A percentile compares a stretch with the other conserved stretches of the same genome.
phyloP scores from a whole-genome alignment of 345 rosid species.

The Arabidopsis arenosa region DNA sequence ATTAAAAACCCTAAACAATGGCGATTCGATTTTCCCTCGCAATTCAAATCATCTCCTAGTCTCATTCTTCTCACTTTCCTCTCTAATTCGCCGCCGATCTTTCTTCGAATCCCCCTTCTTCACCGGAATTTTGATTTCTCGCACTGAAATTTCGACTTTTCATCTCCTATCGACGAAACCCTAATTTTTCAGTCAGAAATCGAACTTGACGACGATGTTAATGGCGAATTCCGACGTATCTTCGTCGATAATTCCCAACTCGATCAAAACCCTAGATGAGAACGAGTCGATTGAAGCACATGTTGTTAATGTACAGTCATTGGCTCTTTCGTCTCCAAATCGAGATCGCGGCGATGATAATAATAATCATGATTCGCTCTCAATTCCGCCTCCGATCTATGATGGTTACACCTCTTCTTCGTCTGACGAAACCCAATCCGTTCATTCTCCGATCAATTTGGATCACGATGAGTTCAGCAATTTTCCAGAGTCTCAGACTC shows the following conservation, averaged over 20 bases:
- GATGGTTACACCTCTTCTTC: constrained; percentile 13
- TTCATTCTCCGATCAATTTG: background rate
- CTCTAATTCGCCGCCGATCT: background rate
- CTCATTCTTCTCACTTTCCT: constrained; percentile 11
- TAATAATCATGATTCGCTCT: background rate
- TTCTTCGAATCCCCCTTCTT: too few relatives aligned
- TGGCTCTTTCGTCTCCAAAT: constrained; percentile 33
- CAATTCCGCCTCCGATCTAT: background rate
- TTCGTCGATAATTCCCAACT: constrained; percentile 28
- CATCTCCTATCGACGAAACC: constrained; percentile 18
- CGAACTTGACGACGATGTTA: constrained; percentile 1
- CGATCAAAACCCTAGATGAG: constrained; percentile 33
- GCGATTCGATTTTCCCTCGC: constrained; percentile 45
- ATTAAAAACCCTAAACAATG: constrained; percentile 28
- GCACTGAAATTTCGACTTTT: constrained; percentile 12
- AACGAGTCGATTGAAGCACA: constrained; percentile 16
- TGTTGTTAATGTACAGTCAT: constrained; percentile 14
- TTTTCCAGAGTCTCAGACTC: constrained; percentile 8
- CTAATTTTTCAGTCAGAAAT: constrained; percentile 7
- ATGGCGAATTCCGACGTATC: constrained; percentile 7
- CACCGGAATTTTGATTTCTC: background rate
- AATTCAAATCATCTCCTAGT: constrained; percentile 15
- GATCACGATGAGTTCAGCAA: constrained; percentile 9
- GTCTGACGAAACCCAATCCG: constrained; percentile 1
- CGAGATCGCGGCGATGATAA: background rate